Conservation (phyloP, 805 yeast species). For the Teunomyces cretensis region DNA sequence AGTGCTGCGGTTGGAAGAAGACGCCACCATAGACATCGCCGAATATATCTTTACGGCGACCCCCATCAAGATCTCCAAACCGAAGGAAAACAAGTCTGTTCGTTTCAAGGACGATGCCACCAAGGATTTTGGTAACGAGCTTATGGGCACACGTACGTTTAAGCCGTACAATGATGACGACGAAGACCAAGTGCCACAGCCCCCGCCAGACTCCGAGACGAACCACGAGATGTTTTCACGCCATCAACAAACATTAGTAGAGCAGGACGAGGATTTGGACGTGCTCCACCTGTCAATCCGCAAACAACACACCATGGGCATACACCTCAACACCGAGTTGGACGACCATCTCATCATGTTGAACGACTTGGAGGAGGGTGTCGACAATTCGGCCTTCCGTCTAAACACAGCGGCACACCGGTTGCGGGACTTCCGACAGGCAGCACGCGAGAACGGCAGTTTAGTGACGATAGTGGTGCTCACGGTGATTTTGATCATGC, state of each 20-base stretch:
- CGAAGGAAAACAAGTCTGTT: constrained; percentile 27
- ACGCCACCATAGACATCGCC: constrained; percentile 27
- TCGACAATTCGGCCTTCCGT: constrained; percentile 31
- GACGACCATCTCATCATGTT: constrained; percentile 43
- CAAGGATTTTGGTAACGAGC: constrained; percentile 25
- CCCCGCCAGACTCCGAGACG: constrained; percentile 22
- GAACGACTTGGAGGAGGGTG: constrained; percentile 43
- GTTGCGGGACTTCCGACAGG: constrained; percentile 31
- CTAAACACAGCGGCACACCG: constrained; percentile 32
- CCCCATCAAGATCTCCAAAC: constrained; percentile 6
- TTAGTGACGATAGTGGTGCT: constrained; percentile 41
- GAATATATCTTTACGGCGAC: constrained; percentile 26
- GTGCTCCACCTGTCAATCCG: constrained; percentile 32
- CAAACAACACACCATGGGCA: constrained; percentile 41
- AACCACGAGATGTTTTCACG: constrained; percentile 43
- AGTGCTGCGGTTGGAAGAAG: constrained; percentile 19
- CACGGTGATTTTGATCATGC: constrained; percentile 38
- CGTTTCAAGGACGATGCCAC: constrained; percentile 35
- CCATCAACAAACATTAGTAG: constrained; percentile 40
- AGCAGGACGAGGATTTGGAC: constrained; percentile 39
- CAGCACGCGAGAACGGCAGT: constrained; percentile 42
- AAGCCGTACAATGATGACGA: constrained; percentile 37
- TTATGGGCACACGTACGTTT: constrained; percentile 36
- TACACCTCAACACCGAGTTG: constrained; percentile 35
- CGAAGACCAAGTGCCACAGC: constrained; percentile 5